phyloP scores from a whole-genome alignment of 2,329 filamentous ascomycete genomes.

The Aotearoamyces nothofagi region DNA sequence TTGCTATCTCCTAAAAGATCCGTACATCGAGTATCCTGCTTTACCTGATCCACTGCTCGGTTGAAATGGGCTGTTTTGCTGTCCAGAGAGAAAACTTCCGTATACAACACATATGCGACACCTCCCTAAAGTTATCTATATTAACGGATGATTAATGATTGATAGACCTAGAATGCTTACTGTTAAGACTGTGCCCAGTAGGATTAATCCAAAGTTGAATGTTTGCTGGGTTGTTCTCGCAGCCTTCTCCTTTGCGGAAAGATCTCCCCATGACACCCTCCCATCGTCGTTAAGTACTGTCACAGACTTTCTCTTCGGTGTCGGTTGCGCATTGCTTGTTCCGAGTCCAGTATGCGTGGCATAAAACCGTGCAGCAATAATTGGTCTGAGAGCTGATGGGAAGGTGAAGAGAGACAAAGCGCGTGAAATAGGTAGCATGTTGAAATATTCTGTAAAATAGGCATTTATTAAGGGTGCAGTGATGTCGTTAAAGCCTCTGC shows the following conservation, averaged over 20 bases:
- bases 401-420: conserved; percentile 20
- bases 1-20: conserved; percentile 60
- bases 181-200: conserved; percentile 62
- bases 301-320: conserved; percentile 48
- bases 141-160: conserved; percentile 6
- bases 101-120: conserved; percentile 66
- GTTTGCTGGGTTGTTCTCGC: conserved; percentile 79
- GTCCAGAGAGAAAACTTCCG: conserved; percentile 70
- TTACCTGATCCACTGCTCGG: conserved; percentile 67
- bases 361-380: conserved; percentile 33
- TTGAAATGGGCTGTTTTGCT: conserved; percentile 85
- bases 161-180: conserved; percentile 27
- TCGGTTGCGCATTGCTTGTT: conserved; percentile 15
- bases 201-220: conserved; percentile 70
- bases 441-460: too few species aligned
- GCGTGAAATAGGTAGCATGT: conserved; percentile 6
- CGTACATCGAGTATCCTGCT: conserved; percentile 53
- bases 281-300: conserved; percentile 82
- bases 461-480: too few species aligned
- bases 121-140: conserved; percentile 44
- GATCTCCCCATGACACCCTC: conserved; percentile 61
- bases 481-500: too few species aligned
- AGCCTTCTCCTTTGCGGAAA: conserved; percentile 64
- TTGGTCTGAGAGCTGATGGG: conserved; percentile 23
- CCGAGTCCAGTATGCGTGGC: conserved; percentile 36